Evolutionary conservation across 257 asterid species (phyloP).

Genomic region (Linderniella brevidens): DNA sequence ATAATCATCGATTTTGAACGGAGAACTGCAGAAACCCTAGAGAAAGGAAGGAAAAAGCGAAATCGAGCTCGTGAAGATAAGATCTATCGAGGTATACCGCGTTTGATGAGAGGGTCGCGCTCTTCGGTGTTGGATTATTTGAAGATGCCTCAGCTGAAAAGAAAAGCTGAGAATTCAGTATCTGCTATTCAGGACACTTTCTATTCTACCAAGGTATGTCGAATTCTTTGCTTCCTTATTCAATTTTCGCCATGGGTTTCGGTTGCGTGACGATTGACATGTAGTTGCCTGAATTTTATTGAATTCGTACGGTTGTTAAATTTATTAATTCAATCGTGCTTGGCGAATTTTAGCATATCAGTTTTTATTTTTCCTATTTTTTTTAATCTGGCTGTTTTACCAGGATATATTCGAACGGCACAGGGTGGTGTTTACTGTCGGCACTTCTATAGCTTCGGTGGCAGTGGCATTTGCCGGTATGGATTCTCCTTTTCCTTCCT

Average conservation of each 20-base stretch:
- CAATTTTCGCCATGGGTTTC: not conserved
- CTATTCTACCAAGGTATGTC: slow-evolving; percentile 30
- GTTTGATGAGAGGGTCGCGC: slow-evolving; percentile 46
- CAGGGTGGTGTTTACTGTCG: slow-evolving; percentile 63
- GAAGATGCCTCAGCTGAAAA: slow-evolving; percentile 25
- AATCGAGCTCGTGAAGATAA: slow-evolving; percentile 4
- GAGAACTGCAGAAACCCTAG: too few species aligned
- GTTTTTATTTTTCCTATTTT: slow-evolving; percentile 4
- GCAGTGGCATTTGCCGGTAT: slow-evolving; percentile 80
- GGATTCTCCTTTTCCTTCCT: not conserved
- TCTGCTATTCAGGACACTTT: slow-evolving; percentile 58
- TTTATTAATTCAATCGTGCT: not conserved
- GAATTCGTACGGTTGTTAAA: slow-evolving; percentile 4
- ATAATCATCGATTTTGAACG: too few species aligned
- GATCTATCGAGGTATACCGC: slow-evolving; percentile 32
- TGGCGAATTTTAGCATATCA: not conserved
- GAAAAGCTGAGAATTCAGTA: slow-evolving; percentile 40
- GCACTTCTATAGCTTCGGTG: slow-evolving; percentile 78
- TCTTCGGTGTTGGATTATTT: slow-evolving; percentile 21
- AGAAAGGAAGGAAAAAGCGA: not conserved
- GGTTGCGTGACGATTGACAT: not conserved
- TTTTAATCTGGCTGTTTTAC: slow-evolving; percentile 8
- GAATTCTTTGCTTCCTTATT: not conserved
- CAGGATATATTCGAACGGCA: slow-evolving; percentile 87
- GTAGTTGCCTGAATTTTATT: not conserved